These are phyloP conservation scores for Kuraishia ogatae DNA, from an alignment of 805 yeast genomes.

Conservation along the genomic window DNA sequence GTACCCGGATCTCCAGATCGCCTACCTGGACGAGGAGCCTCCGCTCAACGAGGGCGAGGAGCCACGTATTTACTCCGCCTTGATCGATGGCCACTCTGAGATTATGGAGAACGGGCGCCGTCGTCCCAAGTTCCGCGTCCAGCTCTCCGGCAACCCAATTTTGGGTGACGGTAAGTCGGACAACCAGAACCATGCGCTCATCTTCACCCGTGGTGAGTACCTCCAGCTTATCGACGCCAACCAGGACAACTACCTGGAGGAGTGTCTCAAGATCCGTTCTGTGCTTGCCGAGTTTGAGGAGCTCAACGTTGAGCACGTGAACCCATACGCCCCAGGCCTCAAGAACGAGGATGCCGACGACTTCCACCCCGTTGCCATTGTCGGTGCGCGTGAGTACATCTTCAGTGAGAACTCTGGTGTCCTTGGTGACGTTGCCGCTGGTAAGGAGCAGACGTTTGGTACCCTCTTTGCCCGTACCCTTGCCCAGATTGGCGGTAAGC, in stretches of 20 bases:
- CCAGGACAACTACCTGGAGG: constrained; percentile 81
- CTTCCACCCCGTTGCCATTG: constrained; percentile 68
- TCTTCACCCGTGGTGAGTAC: constrained; percentile 80
- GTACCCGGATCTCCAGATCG: constrained; percentile 81
- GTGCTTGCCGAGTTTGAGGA: constrained; percentile 81
- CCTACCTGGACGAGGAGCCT: constrained; percentile 91
- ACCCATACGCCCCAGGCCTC: constrained; percentile 74
- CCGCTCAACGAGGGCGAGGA: constrained; percentile 63
- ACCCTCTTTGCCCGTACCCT: constrained; percentile 76
- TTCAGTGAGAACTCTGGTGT: constrained; percentile 83
- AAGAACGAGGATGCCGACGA: constrained; percentile 39
- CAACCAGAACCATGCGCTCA: constrained; percentile 75
- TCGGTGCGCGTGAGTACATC: constrained; percentile 82
- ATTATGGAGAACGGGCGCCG: constrained; percentile 64
- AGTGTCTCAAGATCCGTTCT: constrained; percentile 75
- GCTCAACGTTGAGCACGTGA: constrained; percentile 62
- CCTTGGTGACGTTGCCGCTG: constrained; percentile 85
- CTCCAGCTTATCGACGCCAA: constrained; percentile 80
- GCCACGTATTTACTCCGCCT: constrained; percentile 63
- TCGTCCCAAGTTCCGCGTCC: constrained; percentile 69
- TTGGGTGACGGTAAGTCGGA: constrained; percentile 87
- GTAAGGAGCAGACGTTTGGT: constrained; percentile 86
- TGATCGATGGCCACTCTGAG: constrained; percentile 77
- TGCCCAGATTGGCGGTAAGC: constrained; percentile 78
- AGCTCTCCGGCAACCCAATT: constrained; percentile 77